A percentile compares a stretch with the other conserved stretches of the same genome.
phyloP scores from a whole-genome alignment of 176 grass and related monocot genomes.

The Neostapfia colusana region DNA sequence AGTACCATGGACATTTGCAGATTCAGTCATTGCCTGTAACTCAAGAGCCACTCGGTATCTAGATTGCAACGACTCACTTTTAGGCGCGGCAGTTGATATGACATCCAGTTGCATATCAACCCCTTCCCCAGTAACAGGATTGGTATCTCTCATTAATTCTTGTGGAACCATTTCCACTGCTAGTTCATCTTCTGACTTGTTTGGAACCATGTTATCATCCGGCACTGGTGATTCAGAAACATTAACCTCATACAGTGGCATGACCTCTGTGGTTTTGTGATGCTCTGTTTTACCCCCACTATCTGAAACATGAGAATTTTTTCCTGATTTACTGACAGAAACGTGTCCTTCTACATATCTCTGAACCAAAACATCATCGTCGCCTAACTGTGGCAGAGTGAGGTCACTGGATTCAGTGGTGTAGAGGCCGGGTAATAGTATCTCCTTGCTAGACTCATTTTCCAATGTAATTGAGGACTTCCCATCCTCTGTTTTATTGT shows the following conservation, averaged over 20 bases:
- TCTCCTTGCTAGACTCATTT: neutral
- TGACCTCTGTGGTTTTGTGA: neutral
- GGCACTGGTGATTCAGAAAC: neutral
- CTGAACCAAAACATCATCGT: neutral
- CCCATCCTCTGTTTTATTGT: neutral
- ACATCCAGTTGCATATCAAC: neutral
- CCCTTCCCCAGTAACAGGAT: neutral
- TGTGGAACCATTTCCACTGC: neutral
- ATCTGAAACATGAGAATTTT: neutral
- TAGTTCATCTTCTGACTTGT: neutral
- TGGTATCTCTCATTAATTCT: neutral
- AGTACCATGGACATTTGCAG: neutral
- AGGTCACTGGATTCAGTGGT: neutral
- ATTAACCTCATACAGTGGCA: neutral
- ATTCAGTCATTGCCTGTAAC: neutral
- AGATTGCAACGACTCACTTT: neutral
- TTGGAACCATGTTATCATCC: neutral
- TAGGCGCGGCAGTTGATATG: neutral
- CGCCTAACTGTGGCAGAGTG: neutral
- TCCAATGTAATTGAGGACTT: neutral
- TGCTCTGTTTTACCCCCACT: neutral
- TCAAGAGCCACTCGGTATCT: neutral
- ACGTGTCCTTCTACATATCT: neutral
- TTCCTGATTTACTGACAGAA: neutral
- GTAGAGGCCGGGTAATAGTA: neutral